phyloP scores from a whole-genome alignment of 106 monocot species.

The Dendrobium officinale region DNA sequence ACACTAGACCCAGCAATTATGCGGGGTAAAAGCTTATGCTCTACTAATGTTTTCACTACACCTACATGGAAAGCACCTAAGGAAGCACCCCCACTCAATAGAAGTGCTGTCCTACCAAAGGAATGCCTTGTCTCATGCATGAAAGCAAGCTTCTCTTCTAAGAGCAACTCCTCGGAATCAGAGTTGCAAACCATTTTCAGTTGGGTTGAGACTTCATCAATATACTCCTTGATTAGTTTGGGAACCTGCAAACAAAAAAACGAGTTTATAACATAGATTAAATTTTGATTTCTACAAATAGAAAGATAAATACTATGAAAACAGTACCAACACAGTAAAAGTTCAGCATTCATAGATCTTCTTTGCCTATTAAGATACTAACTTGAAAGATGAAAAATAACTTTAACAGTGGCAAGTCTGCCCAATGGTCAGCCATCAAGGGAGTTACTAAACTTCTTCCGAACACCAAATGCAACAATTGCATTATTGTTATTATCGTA shows the following conservation, averaged over 20 bases:
- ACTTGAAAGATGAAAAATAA: not conserved
- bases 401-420: not conserved
- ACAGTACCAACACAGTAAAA: not conserved
- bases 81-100: slow-evolving; percentile 89
- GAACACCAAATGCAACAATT: not conserved
- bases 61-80: slow-evolving; percentile 83
- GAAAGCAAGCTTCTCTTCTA: slow-evolving; percentile 92
- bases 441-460: not conserved
- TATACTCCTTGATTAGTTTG: slow-evolving; percentile 82
- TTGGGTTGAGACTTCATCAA: slow-evolving; percentile 82
- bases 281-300: slow-evolving; percentile 1
- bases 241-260: slow-evolving; percentile 45
- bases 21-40: slow-evolving; percentile 79
- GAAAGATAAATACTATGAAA: not conserved
- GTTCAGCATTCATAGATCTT: not conserved
- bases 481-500: not conserved
- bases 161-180: slow-evolving; percentile 61
- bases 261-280: not conserved
- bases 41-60: slow-evolving; percentile 76
- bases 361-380: not conserved
- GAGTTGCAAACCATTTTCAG: slow-evolving; percentile 80
- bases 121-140: slow-evolving; percentile 96
- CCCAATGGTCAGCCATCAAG: not conserved
- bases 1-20: slow-evolving; percentile 90
- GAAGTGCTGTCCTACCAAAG: slow-evolving; percentile 86